Percentiles rank a stretch among this genome's conserved stretches.
These are phyloP conservation scores for Pseudozyma pruni DNA, from an alignment of 1,284 basidiomycete genomes.

Conservation along the genomic window DNA sequence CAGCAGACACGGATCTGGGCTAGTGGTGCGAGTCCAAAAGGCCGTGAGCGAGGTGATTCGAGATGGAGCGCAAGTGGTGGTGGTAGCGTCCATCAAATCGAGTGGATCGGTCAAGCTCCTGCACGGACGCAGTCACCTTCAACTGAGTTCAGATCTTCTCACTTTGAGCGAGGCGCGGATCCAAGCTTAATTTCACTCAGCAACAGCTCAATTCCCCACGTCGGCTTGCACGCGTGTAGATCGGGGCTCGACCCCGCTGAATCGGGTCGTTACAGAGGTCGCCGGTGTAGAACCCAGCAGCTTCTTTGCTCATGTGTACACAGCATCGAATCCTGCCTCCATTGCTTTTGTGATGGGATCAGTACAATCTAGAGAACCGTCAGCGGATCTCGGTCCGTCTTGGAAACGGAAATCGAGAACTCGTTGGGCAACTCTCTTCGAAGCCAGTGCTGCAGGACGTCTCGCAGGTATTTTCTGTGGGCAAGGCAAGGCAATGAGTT, in stretches of 20 bases:
- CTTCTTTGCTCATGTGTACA: too few species aligned
- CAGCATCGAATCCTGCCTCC: too few species aligned
- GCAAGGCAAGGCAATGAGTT: neutral
- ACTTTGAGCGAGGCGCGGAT: neutral
- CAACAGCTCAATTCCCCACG: constrained; percentile 2
- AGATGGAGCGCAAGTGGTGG: neutral
- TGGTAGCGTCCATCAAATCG: too few species aligned
- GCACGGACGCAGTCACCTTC: constrained; percentile 17
- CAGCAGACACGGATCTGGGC: too few species aligned
- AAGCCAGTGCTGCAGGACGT: constrained; percentile 48
- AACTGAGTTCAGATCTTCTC: constrained; percentile 25
- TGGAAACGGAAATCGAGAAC: constrained; percentile 27
- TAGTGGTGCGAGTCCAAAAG: neutral
- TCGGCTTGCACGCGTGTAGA: constrained; percentile 23
- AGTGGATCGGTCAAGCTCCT: too few species aligned
- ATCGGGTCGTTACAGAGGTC: too few species aligned
- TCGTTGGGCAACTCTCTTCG: constrained; percentile 14
- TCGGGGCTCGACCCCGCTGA: constrained; percentile 1
- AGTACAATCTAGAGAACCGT: constrained; percentile 38
- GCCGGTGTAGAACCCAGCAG: too few species aligned
- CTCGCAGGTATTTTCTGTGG: constrained; percentile 50
- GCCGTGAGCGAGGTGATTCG: neutral
- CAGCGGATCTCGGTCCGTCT: constrained; percentile 45
- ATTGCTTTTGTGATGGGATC: neutral
- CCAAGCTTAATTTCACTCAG: too few species aligned